Conservation (phyloP, 2,329 filamentous ascomycete species). For the Trichoderma sp. region DNA sequence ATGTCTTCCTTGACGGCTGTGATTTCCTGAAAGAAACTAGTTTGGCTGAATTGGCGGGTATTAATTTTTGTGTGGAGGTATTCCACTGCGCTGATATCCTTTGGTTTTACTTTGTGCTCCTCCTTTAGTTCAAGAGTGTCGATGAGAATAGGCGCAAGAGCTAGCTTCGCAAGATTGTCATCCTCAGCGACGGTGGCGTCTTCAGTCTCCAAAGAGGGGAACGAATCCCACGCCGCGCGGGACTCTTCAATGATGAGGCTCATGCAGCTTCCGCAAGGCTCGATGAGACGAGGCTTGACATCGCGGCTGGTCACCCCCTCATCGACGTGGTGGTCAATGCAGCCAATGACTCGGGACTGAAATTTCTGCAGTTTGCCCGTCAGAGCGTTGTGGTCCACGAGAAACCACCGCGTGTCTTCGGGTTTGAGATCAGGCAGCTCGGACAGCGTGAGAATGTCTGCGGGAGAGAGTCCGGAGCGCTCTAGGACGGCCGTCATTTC, state of each 20-base stretch:
- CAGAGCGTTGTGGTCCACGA: constrained; percentile 79
- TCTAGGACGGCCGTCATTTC: constrained; percentile 69
- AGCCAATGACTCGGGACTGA: constrained; percentile 57
- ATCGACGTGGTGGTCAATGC: constrained; percentile 79
- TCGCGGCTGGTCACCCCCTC: constrained; percentile 56
- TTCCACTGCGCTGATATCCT: constrained; percentile 59
- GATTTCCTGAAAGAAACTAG: constrained; percentile 61
- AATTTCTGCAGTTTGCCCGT: constrained; percentile 62
- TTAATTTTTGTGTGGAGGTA: constrained; percentile 57
- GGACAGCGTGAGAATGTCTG: constrained; percentile 65
- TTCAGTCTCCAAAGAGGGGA: constrained; percentile 37
- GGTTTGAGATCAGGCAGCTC: constrained; percentile 53
- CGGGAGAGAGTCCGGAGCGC: constrained; percentile 58
- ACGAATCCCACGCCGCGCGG: constrained; percentile 57
- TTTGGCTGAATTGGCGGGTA: constrained; percentile 52
- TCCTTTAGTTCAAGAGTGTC: constrained; percentile 69
- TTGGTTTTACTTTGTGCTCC: constrained; percentile 64
- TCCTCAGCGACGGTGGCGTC: constrained; percentile 44
- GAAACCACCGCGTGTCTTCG: constrained; percentile 65
- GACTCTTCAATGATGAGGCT: constrained; percentile 67
- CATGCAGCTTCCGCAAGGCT: constrained; percentile 70
- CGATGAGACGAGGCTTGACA: constrained; percentile 60
- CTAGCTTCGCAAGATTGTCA: constrained; percentile 64
- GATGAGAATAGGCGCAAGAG: constrained; percentile 70
- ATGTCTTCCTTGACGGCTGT: constrained; percentile 68